Evolutionary conservation across 1,284 basidiomycete genomes (phyloP).

Genomic region (Ganoderma lucidum): DNA sequence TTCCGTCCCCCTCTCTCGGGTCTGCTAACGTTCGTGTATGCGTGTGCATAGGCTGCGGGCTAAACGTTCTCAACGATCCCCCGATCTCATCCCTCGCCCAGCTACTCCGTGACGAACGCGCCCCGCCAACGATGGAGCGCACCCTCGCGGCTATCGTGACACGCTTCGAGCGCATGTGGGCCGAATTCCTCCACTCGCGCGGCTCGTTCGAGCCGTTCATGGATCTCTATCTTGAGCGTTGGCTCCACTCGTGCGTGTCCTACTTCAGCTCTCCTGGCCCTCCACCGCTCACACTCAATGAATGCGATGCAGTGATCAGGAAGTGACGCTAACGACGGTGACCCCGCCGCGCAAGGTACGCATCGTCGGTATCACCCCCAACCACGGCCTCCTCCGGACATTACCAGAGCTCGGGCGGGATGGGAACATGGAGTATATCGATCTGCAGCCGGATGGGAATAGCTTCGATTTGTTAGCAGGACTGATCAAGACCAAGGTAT

Average conservation of each 20-base stretch:
- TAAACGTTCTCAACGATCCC: slow-evolving; percentile 87
- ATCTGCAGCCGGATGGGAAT: slow-evolving; percentile 94
- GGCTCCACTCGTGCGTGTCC: slow-evolving; percentile 88
- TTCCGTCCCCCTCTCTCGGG: neutral
- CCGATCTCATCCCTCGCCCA: slow-evolving; percentile 88
- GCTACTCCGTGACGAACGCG: slow-evolving; percentile 62
- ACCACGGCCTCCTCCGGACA: slow-evolving; percentile 89
- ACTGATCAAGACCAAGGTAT: slow-evolving; percentile 75
- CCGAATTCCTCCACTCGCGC: slow-evolving; percentile 64
- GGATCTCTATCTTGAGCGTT: slow-evolving; percentile 78
- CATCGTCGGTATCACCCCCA: slow-evolving; percentile 88
- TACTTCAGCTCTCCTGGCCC: neutral
- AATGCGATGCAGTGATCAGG: slow-evolving; percentile 72
- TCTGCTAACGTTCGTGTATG: neutral
- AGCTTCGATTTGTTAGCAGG: slow-evolving; percentile 96
- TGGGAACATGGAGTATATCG: slow-evolving; percentile 54
- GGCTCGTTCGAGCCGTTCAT: slow-evolving; percentile 84
- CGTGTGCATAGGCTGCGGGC: slow-evolving; percentile 76
- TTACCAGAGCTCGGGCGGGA: slow-evolving; percentile 57
- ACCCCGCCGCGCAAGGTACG: slow-evolving; percentile 76
- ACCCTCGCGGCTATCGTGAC: slow-evolving; percentile 81
- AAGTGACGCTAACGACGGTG: slow-evolving; percentile 83
- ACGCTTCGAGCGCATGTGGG: slow-evolving; percentile 86
- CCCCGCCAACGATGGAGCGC: slow-evolving; percentile 62
- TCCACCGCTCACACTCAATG: neutral